Conservation (phyloP, 1,139 yeast genomes). For the Blastobotrys apis region DNA sequence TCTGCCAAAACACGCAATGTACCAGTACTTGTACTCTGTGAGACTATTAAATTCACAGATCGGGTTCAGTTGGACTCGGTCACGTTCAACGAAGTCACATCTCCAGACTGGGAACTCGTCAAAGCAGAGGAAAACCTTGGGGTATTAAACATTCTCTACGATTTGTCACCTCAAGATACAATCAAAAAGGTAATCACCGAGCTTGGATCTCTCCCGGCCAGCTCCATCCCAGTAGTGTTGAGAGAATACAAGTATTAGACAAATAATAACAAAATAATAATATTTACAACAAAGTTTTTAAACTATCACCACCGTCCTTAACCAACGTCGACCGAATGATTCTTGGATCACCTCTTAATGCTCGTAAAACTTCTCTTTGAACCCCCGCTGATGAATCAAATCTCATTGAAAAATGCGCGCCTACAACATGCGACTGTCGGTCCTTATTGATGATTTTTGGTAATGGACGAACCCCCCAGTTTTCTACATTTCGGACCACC, state of each 20-base stretch:
- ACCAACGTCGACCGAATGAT: constrained; percentile 73
- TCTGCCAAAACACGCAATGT: constrained; percentile 82
- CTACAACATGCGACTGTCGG: constrained; percentile 87
- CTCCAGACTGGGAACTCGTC: constrained; percentile 60
- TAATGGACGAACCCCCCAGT: constrained; percentile 71
- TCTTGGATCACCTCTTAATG: constrained; percentile 84
- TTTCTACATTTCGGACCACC: constrained; percentile 74
- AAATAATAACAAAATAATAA: neutral
- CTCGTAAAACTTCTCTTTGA: constrained; percentile 77
- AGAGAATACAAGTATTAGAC: constrained; percentile 81
- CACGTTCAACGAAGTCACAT: constrained; percentile 87
- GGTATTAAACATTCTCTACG: constrained; percentile 82
- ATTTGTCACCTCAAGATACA: constrained; percentile 89
- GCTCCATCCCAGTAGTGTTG: constrained; percentile 92
- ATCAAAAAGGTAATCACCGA: constrained; percentile 95
- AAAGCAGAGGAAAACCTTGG: constrained; percentile 58
- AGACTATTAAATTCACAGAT: constrained; percentile 89
- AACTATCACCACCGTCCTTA: constrained; percentile 56
- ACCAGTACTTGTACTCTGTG: constrained; percentile 94
- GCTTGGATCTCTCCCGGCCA: constrained; percentile 92
- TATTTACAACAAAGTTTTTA: constrained; percentile 4
- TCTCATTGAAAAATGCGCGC: constrained; percentile 78
- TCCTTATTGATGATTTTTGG: constrained; percentile 81
- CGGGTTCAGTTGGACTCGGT: constrained; percentile 95
- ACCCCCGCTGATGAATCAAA: constrained; percentile 85